Evolutionary conservation across 2,329 filamentous ascomycete species (phyloP).

Genomic region (Diplodia sapinea): DNA sequence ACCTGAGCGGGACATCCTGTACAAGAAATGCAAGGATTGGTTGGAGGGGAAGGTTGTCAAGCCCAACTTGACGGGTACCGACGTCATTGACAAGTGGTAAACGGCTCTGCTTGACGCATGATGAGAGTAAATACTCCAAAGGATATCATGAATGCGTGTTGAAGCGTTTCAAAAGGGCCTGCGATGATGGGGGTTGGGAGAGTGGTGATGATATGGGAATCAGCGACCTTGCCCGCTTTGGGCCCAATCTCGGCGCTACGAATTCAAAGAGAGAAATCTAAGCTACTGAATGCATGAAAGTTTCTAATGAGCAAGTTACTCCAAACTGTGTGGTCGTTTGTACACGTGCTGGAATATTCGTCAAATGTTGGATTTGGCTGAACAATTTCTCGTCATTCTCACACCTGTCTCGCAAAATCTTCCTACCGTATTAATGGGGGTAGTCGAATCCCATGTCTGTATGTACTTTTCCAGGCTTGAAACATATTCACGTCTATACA

Average conservation of each 20-base stretch:
- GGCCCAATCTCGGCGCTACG: neutral
- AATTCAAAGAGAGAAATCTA: neutral
- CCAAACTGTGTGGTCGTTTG: neutral
- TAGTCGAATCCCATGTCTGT: too few species aligned
- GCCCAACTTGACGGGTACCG: slow-evolving; percentile 32
- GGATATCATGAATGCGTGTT: neutral
- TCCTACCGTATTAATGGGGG: too few species aligned
- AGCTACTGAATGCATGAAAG: neutral
- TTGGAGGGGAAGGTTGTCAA: slow-evolving; percentile 32
- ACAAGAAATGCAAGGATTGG: slow-evolving; percentile 33
- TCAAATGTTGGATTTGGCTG: neutral
- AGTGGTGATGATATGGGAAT: neutral
- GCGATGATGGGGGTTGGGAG: neutral
- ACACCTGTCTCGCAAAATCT: too few species aligned
- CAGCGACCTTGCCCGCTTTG: neutral
- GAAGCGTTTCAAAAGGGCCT: neutral
- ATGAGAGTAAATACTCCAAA: neutral
- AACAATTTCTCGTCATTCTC: too few species aligned
- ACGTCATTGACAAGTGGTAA: slow-evolving; percentile 31
- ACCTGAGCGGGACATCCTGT: slow-evolving; percentile 33
- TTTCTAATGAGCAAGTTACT: neutral
- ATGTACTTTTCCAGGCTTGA: too few species aligned
- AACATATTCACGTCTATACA: too few species aligned
- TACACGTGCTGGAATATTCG: neutral
- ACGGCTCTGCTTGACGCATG: neutral